These are phyloP conservation scores for Gyromitra esculenta DNA, from an alignment of 2,329 filamentous ascomycete species.

Conservation along the genomic window DNA sequence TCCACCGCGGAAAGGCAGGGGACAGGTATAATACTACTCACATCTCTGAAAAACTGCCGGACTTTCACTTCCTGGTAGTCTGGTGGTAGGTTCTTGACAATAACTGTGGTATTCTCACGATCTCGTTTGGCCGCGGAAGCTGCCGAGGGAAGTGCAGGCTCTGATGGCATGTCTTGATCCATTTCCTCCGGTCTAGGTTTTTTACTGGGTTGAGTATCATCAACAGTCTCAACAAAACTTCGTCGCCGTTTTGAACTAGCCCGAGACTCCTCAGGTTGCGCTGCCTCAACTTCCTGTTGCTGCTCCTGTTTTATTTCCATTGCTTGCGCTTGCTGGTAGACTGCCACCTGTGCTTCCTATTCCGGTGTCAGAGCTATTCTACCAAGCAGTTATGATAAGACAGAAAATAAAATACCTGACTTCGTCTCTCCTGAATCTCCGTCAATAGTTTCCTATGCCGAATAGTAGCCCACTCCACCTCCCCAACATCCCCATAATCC, in stretches of 20 bases:
- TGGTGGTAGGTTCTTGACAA: conserved; percentile 78
- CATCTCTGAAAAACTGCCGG: conserved; percentile 87
- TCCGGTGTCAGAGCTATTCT: conserved; percentile 3
- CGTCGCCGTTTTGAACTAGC: conserved; percentile 44
- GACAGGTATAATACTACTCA: conserved; percentile 58
- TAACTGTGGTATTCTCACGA: conserved; percentile 86
- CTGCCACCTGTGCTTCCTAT: conserved; percentile 45
- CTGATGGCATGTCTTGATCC: conserved; percentile 58
- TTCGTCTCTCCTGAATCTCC: conserved; percentile 54
- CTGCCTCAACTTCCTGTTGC: conserved; percentile 45
- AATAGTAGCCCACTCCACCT: conserved; percentile 77
- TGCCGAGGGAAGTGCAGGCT: conserved; percentile 58
- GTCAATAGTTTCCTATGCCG: conserved; percentile 72
- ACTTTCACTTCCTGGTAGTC: conserved; percentile 77
- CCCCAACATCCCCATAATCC: conserved; percentile 83
- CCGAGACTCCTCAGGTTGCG: conserved; percentile 53
- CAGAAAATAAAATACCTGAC: conserved; percentile 52
- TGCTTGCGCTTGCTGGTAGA: conserved; percentile 58
- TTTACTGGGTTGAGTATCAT: conserved; percentile 64
- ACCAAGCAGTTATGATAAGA: background rate
- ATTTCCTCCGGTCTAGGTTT: conserved; percentile 68
- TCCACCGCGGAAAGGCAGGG: background rate
- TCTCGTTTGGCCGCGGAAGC: conserved; percentile 71
- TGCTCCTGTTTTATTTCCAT: conserved; percentile 53
- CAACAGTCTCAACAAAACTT: conserved; percentile 40